Evolutionary conservation across 2,329 filamentous ascomycete genomes (phyloP).

Genomic region (Parastagonospora nodorum): DNA sequence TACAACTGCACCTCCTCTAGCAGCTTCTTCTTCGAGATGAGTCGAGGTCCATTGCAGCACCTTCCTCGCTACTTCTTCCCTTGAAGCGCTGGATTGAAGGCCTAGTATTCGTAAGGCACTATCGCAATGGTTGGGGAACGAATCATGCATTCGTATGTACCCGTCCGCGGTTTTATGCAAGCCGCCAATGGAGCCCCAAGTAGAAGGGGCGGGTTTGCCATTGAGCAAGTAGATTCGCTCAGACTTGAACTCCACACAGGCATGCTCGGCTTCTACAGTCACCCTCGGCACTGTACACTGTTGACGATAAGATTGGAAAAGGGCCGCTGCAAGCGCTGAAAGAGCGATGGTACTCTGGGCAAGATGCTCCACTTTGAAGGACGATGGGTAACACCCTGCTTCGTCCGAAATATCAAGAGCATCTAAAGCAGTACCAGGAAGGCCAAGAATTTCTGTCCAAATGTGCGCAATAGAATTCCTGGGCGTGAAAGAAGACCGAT

Average conservation of each 20-base stretch:
- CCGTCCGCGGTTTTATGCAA: slow-evolving; percentile 59
- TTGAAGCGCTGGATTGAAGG: slow-evolving; percentile 38
- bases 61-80: slow-evolving; percentile 47
- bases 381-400: slow-evolving; percentile 51
- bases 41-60: slow-evolving; percentile 50
- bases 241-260: slow-evolving; percentile 59
- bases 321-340: slow-evolving; percentile 57
- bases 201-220: slow-evolving; percentile 37
- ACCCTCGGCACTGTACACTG: slow-evolving; percentile 42
- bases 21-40: slow-evolving; percentile 56
- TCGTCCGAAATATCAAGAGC: slow-evolving; percentile 25
- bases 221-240: slow-evolving; percentile 56
- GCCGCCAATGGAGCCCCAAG: slow-evolving; percentile 56
- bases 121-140: slow-evolving; percentile 57
- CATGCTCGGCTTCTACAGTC: slow-evolving; percentile 53
- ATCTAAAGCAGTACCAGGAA: slow-evolving; percentile 27
- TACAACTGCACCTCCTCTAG: slow-evolving; percentile 51
- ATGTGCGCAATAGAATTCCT: slow-evolving; percentile 36
- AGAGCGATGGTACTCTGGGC: slow-evolving; percentile 59
- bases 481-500: slow-evolving; percentile 28
- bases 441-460: slow-evolving; percentile 29
- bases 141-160: slow-evolving; percentile 61
- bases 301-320: slow-evolving; percentile 49
- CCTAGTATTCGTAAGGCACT: slow-evolving; percentile 54
- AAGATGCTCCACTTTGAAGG: slow-evolving; percentile 60